phyloP scores from a whole-genome alignment of 2,329 filamentous ascomycete species.

The Thielaviopsis populi region DNA sequence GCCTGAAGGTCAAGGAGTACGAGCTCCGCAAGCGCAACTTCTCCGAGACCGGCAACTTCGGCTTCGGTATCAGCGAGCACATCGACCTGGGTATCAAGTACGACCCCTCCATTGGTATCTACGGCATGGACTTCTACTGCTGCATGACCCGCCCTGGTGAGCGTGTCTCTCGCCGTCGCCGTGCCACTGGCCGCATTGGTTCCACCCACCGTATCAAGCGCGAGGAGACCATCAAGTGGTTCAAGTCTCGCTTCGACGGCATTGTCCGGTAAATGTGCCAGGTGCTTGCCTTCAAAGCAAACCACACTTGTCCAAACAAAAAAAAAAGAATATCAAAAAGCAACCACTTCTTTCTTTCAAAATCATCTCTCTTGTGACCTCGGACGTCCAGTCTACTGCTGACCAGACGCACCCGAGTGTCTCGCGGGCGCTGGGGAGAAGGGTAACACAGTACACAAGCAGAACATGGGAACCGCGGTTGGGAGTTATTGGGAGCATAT shows the following conservation, averaged over 20 bases:
- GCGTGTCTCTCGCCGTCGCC: slow-evolving; percentile 90
- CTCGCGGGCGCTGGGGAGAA: slow-evolving; percentile 12
- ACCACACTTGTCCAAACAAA: not conserved
- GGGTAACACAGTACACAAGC: slow-evolving; percentile 22
- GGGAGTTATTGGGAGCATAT: slow-evolving; percentile 22
- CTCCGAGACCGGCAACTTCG: slow-evolving; percentile 98
- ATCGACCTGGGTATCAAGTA: slow-evolving; percentile 99
- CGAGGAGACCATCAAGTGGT: slow-evolving; percentile 96
- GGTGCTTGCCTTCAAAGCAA: slow-evolving; percentile 14
- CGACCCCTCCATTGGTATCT: slow-evolving; percentile 95
- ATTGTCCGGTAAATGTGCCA: slow-evolving; percentile 76
- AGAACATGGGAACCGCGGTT: slow-evolving; percentile 17
- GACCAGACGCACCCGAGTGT: slow-evolving; percentile 15
- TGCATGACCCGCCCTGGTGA: slow-evolving; percentile 99
- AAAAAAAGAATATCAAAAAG: slow-evolving; percentile 13
- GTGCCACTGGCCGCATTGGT: slow-evolving; percentile 75
- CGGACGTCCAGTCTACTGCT: slow-evolving; percentile 13
- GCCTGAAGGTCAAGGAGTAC: slow-evolving; percentile 99
- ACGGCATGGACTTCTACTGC: slow-evolving; percentile 99
- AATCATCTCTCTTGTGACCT: slow-evolving; percentile 16
- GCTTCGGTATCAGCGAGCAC: slow-evolving; percentile 99
- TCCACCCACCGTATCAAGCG: slow-evolving; percentile 85
- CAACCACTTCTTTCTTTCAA: slow-evolving; percentile 15
- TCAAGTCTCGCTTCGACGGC: slow-evolving; percentile 78
- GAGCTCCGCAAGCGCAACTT: slow-evolving; percentile 99